Evolutionary conservation across 1,139 yeast species (phyloP), one percentile per base, ranked within the genome.

Genomic region (Debaryomycetaceae sp.): DNA sequence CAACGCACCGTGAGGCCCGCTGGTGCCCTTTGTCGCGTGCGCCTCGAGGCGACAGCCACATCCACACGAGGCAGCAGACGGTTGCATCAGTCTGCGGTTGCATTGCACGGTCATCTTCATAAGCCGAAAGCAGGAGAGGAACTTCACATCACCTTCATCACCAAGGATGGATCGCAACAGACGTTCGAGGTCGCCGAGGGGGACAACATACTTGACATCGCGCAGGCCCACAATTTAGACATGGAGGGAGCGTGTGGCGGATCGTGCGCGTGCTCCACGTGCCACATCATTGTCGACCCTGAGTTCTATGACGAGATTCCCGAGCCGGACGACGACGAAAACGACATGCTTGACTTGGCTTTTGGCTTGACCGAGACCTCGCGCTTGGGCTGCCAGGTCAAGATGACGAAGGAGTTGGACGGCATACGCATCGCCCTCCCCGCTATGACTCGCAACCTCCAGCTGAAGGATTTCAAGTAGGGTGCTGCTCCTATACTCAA

Each of bases 161-260:
- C 95, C 28, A 88, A 89, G 53, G 96, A 89, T 40, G 98, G 98
- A 4, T 66, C 73, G 24, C 96, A 86, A 53, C 65, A 75, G 40
- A 76, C 83, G 2, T 75, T 73, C 44, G 96, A 88, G 49, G 97
- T 83, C 2, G 83, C 93, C 2, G 96, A 83, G 43, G 98, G 97
- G 7, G 98, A 91, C 51, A 80, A 89, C 29, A 51, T 91, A 28
- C 64, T 91, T 53, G 98, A 91, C 54, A 88, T 91, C 35, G 98
- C 97, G 5, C 98, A 91, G 60, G 95, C 94, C 3, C 64, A 89
- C 51, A 83, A 88, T 46, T 61, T 91, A 39, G 98, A 91, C 46
- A 88, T 91, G 89, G 98, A 91, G 54, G 95, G 98, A 28, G 98
- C 98, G 0, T 91, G 98, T 60, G 98, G 98, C 22, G 98, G 98